phyloP scores from a whole-genome alignment of 2,329 filamentous ascomycete species.

The Didymellaceae sp. region DNA sequence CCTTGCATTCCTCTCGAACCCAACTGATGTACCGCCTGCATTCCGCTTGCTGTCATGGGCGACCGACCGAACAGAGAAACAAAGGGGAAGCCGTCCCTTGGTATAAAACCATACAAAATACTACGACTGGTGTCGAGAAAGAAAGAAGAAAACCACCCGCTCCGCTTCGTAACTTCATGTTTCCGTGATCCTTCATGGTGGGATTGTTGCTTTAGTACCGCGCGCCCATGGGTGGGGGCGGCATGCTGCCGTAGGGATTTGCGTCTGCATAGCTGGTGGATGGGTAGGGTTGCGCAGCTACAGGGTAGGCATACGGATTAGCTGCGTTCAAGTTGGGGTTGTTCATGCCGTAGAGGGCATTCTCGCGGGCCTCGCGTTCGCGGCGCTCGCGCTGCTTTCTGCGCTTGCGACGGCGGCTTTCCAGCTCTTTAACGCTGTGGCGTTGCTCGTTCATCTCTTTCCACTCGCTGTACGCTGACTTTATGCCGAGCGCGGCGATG shows the following conservation, averaged over 20 bases:
- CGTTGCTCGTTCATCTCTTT: conserved; percentile 70
- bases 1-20: too few relatives aligned
- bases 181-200: not conserved
- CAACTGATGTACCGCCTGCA: too few relatives aligned
- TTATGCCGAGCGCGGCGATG: conserved; percentile 71
- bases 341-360: conserved; percentile 47
- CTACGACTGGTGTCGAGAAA: too few relatives aligned
- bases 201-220: conserved; percentile 32
- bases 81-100: too few relatives aligned
- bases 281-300: conserved; percentile 46
- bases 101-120: too few relatives aligned
- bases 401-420: conserved; percentile 55
- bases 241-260: conserved; percentile 53
- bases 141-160: too few relatives aligned
- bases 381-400: conserved; percentile 52
- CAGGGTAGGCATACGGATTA: conserved; percentile 50
- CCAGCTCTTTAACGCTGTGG: conserved; percentile 62
- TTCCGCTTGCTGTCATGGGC: too few relatives aligned
- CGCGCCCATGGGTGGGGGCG: conserved; percentile 50
- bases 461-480: conserved; percentile 70
- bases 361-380: conserved; percentile 54
- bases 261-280: conserved; percentile 52
- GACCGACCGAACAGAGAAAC: too few relatives aligned
- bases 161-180: too few relatives aligned
- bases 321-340: conserved; percentile 34